phyloP scores from a whole-genome alignment of 441 rosid species.

The Gossypium davidsonii region DNA sequence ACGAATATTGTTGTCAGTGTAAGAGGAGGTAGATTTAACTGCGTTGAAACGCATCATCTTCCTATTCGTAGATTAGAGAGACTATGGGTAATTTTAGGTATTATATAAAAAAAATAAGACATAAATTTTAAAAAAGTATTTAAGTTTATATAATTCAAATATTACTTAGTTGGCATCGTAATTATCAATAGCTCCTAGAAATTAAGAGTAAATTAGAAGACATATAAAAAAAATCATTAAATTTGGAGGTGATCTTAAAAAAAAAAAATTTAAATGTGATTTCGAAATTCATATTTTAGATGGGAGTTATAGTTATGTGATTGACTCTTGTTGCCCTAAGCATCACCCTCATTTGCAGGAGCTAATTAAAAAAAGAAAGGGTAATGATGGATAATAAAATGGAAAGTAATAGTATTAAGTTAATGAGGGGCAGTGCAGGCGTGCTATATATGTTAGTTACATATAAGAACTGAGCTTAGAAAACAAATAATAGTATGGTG shows the following conservation, averaged over 20 bases:
- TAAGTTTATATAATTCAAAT: too few species aligned
- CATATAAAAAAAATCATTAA: not conserved
- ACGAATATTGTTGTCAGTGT: not conserved
- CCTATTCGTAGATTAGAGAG: too few species aligned
- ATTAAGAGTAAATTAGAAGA: not conserved
- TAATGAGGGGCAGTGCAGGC: not conserved
- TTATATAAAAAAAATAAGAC: too few species aligned
- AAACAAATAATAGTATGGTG: not conserved
- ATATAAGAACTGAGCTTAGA: not conserved
- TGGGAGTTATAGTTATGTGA: not conserved
- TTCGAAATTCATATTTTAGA: not conserved
- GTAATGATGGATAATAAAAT: not conserved
- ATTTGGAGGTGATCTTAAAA: too few species aligned
- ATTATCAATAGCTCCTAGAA: not conserved
- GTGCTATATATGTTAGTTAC: not conserved
- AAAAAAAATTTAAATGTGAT: too few species aligned
- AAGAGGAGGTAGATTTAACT: too few species aligned
- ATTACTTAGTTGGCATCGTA: not conserved
- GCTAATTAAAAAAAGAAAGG: not conserved
- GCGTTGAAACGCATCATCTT: too few species aligned
- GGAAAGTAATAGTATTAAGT: not conserved
- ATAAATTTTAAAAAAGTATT: too few species aligned
- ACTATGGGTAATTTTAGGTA: too few species aligned
- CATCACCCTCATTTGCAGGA: not conserved
- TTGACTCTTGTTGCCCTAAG: not conserved